A percentile compares a stretch with the other conserved stretches of the same genome.
Conservation (phyloP, 2,329 filamentous ascomycete genomes). For the Diatrype stigma region DNA sequence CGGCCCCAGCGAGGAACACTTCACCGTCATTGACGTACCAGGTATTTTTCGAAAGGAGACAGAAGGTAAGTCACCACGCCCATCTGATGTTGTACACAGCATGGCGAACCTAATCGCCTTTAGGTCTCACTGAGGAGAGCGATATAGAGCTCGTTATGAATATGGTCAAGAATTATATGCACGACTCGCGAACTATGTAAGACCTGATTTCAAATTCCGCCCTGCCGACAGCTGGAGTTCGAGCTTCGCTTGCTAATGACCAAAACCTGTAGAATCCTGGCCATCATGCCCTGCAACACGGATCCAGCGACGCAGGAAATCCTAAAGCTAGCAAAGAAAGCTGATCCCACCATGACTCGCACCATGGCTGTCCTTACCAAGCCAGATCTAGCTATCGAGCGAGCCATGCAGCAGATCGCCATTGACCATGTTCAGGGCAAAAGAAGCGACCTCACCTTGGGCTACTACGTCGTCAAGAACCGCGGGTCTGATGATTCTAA, state of each 20-base stretch:
- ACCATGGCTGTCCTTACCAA: conserved; percentile 41
- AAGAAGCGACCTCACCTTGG: conserved; percentile 37
- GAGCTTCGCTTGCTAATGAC: background rate
- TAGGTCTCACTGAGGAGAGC: conserved; percentile 37
- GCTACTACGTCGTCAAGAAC: conserved; percentile 47
- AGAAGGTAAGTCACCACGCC: conserved; percentile 22
- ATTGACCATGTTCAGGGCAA: conserved; percentile 39
- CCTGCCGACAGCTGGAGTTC: background rate
- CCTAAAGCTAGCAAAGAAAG: conserved; percentile 31
- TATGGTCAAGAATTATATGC: conserved; percentile 46
- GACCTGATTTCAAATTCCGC: conserved; percentile 1
- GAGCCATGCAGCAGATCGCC: conserved; percentile 31
- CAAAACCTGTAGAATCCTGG: conserved; percentile 20
- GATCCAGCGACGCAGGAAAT: conserved; percentile 37
- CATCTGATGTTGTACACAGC: background rate
- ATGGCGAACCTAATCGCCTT: background rate
- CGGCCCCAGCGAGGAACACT: conserved; percentile 40
- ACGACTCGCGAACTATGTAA: conserved; percentile 41
- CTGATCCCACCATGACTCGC: conserved; percentile 23
- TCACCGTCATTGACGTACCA: conserved; percentile 52
- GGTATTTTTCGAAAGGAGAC: conserved; percentile 45
- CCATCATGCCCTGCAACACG: conserved; percentile 32
- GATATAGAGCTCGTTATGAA: conserved; percentile 42
- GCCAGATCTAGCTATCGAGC: conserved; percentile 47
- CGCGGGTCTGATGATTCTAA: conserved; percentile 38